These are phyloP conservation scores for Prunus kanzakura DNA, from an alignment of 306 rosid species.

Conservation along the genomic window DNA sequence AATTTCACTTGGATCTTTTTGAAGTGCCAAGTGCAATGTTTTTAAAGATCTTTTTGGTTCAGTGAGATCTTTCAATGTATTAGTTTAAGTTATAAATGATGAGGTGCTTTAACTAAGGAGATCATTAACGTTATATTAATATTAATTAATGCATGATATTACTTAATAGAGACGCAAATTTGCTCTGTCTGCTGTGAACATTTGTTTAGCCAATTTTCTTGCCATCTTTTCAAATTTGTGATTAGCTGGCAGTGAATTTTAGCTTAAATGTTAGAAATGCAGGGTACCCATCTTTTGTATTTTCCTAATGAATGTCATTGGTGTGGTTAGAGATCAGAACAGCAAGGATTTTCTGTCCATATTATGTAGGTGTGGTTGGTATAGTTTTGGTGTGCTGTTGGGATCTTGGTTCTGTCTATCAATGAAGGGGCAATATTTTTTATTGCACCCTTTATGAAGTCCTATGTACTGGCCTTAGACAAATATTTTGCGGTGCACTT, in stretches of 20 bases:
- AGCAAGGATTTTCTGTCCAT: slow-evolving; percentile 16
- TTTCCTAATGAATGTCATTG: neutral
- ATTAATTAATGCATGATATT: no score
- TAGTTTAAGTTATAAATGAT: no score
- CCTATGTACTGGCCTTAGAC: slow-evolving; percentile 5
- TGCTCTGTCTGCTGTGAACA: no score
- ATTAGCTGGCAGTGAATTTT: slow-evolving; percentile 5
- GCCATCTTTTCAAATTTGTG: neutral
- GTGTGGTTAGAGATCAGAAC: slow-evolving; percentile 1
- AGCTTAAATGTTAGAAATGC: neutral
- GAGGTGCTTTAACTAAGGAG: no score
- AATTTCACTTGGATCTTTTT: neutral
- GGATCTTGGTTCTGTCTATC: slow-evolving; percentile 1
- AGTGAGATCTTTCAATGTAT: no score
- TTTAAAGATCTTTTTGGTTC: neutral
- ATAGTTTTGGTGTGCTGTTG: slow-evolving; percentile 1
- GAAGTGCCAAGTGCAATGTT: neutral
- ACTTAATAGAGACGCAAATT: no score
- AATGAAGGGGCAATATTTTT: neutral
- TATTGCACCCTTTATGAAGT: neutral
- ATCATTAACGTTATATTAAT: no score
- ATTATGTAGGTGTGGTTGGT: neutral
- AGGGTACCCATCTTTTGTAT: neutral
- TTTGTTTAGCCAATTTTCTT: no score
- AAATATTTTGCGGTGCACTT: neutral